Percentiles rank a stretch among this genome's conserved stretches.
Conservation (phyloP, 2,329 filamentous ascomycete species). For the Aspergillus udagawae region DNA sequence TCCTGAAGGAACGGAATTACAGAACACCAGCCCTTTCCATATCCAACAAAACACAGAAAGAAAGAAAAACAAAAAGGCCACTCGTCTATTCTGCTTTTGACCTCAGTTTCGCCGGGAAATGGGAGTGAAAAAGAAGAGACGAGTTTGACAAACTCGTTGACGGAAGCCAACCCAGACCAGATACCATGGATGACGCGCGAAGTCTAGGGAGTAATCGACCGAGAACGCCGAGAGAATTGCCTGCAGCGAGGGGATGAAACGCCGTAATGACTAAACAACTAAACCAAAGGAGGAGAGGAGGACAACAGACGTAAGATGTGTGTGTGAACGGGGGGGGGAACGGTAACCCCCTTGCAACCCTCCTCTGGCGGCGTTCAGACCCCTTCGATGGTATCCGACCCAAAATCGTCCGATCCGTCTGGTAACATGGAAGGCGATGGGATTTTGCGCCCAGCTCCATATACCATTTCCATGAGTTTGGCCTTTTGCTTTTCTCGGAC, state of each 20-base stretch:
- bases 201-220: background rate
- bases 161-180: background rate
- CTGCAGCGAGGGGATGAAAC: background rate
- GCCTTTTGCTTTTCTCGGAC: constrained; percentile 77
- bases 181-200: background rate
- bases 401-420: constrained; percentile 16
- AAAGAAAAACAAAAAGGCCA: background rate
- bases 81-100: background rate
- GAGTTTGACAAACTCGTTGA: background rate
- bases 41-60: background rate
- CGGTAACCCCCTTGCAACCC: background rate
- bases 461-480: constrained; percentile 76
- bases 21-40: background rate
- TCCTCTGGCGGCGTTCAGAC: constrained; percentile 5
- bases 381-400: constrained; percentile 12
- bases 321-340: background rate
- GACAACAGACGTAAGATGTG: background rate
- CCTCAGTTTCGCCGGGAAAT: background rate
- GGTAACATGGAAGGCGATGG: constrained; percentile 23
- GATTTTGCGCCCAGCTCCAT: constrained; percentile 48
- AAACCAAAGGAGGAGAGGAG: background rate
- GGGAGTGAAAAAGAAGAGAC: background rate
- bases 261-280: background rate
- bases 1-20: background rate
- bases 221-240: background rate